Base-by-base conservation (phyloP, 2,329 filamentous ascomycete genomes). In the Hypomyces rosellus region DNA sequence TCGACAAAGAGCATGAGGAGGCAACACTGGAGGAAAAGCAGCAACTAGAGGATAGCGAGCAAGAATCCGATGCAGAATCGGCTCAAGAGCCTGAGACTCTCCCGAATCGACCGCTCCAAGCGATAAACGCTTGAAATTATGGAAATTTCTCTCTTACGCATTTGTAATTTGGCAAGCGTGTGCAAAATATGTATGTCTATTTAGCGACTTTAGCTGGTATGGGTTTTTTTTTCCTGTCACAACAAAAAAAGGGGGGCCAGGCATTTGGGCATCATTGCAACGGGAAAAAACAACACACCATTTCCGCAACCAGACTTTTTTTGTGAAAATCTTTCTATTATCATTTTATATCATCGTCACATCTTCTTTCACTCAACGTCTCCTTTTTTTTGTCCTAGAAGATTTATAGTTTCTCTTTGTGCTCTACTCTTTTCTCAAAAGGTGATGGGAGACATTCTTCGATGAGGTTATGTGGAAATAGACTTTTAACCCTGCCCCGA, bases 91-190 rank as follows among this genome's bases (percentile, higher is more conserved):
- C 57, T 34, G 61, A 68, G 48, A 60, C 60, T 45, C 53, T 63
- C n/a, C 47, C 64, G 8, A 64, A 56, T 50, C 61, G 59, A 18
- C 54, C 65, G 25, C 47, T 66, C 6, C 64, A 69, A 49, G 61
- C 64, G 40, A 59, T 67, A 39, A 64, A 65, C 20, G 68, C 63
- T 44, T 70, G 56, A 65, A 39, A 54, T 48, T 25, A 46, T 36
- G 34, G 48, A 52, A 42, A 49, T 40, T 40, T 18, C 20, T 40
- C 15, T 40, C 11, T 16, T 40, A 40, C 20, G 15, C 38, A 49
- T 34, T 36, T 52, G 16, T 55, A 52, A 42, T 39, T 30, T 54
- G 43, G 43, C 49, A 47, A 50, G 47, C 20, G 51, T 55, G 50
- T 55, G 25, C 53, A 54, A 50, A 58, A 54, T 58, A 45, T 53